Conservation (phyloP, 257 asterid species). For the Solanum chiquidenum region DNA sequence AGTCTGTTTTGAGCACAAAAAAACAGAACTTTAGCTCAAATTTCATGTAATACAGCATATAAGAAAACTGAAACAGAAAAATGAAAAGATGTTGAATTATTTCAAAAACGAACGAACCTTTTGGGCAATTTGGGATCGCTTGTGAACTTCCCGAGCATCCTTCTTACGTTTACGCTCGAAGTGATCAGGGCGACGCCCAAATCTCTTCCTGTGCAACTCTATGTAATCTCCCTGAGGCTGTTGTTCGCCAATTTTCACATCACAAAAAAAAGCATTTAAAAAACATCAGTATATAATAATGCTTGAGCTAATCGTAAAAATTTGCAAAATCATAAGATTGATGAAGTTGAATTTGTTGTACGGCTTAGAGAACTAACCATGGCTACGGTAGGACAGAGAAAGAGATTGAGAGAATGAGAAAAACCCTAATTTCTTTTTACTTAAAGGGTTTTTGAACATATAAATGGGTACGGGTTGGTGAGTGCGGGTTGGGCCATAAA, state of each 20-base stretch:
- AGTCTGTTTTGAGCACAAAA: slow-evolving; percentile 27
- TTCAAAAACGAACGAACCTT: slow-evolving; percentile 17
- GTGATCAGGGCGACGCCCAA: slow-evolving; percentile 87
- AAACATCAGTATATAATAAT: not conserved
- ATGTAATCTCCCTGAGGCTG: slow-evolving; percentile 99
- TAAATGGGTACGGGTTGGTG: not conserved
- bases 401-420: not conserved
- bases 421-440: not conserved
- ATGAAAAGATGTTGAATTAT: not conserved
- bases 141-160: slow-evolving; percentile 95
- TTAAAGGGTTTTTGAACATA: not conserved
- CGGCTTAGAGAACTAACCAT: not conserved
- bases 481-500: not conserved
- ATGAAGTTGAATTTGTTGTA: not conserved
- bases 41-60: not conserved
- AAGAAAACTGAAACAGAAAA: not conserved
- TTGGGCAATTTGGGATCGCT: slow-evolving; percentile 69
- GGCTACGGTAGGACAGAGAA: not conserved
- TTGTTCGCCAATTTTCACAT: not conserved
- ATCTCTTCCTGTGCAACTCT: slow-evolving; percentile 74
- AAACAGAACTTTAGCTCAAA: not conserved
- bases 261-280: not conserved
- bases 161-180: slow-evolving; percentile 90
- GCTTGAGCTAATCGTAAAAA: not conserved
- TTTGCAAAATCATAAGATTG: not conserved